phyloP scores from a whole-genome alignment of 176 grass and related monocot genomes.

The Cymbopogon citratus region DNA sequence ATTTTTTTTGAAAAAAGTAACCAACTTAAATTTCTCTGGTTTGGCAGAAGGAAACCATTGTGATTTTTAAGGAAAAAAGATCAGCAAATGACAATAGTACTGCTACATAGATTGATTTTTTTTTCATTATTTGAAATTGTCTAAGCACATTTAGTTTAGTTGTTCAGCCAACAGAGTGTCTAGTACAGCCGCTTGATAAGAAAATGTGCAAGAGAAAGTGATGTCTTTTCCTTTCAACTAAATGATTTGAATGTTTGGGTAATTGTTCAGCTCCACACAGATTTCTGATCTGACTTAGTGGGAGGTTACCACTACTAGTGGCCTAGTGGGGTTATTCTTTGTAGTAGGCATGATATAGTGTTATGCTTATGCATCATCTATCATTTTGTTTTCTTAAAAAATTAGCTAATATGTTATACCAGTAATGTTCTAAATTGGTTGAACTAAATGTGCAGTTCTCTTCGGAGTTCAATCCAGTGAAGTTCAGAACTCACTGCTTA shows the following conservation, averaged over 20 bases:
- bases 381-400: not conserved
- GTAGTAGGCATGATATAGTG: not conserved
- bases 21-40: not conserved
- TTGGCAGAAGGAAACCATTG: not conserved
- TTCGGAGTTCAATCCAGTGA: not conserved
- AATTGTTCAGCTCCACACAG: not conserved
- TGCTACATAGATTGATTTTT: not conserved
- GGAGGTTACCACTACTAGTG: not conserved
- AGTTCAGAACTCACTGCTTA: not conserved
- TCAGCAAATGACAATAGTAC: not conserved
- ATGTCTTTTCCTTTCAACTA: not conserved
- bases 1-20: not conserved
- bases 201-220: not conserved
- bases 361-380: constrained; percentile 7
- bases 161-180: not conserved
- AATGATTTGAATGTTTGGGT: not conserved
- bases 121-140: not conserved
- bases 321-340: not conserved
- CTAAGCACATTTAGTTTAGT: not conserved
- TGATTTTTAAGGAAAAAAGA: not conserved
- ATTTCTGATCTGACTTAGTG: not conserved
- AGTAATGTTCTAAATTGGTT: constrained; percentile 17
- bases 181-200: not conserved
- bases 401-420: not conserved
- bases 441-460: constrained; percentile 16